Conservation (phyloP, 805 yeast species). For the Yarrowia phangngaensis region DNA sequence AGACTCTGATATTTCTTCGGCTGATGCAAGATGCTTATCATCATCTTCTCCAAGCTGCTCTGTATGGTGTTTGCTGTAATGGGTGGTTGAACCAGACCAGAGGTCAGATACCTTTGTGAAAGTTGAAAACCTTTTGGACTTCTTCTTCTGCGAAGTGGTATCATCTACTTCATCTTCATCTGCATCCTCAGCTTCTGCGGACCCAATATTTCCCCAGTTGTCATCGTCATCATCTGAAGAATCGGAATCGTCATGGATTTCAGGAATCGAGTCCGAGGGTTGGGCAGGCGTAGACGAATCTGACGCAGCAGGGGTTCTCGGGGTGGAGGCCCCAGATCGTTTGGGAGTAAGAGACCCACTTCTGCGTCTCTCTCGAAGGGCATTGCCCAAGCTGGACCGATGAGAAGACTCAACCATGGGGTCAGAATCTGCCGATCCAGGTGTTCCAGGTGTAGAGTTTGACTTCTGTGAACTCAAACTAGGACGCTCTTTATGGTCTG, state of each 20-base stretch:
- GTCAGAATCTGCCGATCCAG: slow-evolving; percentile 10
- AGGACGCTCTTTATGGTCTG: neutral
- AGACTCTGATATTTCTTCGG: slow-evolving; percentile 46
- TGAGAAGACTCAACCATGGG: neutral
- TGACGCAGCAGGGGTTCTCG: too few relatives aligned
- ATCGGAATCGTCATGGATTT: slow-evolving; percentile 19
- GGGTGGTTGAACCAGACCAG: slow-evolving; percentile 19
- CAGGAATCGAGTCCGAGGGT: slow-evolving; percentile 14
- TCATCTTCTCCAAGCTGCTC: slow-evolving; percentile 35
- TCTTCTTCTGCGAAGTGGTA: slow-evolving; percentile 11
- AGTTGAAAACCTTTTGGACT: slow-evolving; percentile 2
- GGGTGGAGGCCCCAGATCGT: too few relatives aligned
- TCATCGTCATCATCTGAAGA: slow-evolving; percentile 24
- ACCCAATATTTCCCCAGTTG: slow-evolving; percentile 26
- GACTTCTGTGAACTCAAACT: neutral
- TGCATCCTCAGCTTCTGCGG: slow-evolving; percentile 16
- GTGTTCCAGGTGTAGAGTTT: slow-evolving; percentile 4
- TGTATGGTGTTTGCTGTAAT: slow-evolving; percentile 21
- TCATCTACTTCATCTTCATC: slow-evolving; percentile 30
- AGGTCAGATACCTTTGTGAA: slow-evolving; percentile 9
- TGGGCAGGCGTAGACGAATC: neutral
- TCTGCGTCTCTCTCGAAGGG: too few relatives aligned
- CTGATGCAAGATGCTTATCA: slow-evolving; percentile 49
- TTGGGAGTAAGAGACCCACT: too few relatives aligned
- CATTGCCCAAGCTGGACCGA: too few relatives aligned